Percentiles rank a stretch among this genome's conserved stretches.
phyloP scores from a whole-genome alignment of 2,329 filamentous ascomycete genomes.

The Botryotinia narcissicola region DNA sequence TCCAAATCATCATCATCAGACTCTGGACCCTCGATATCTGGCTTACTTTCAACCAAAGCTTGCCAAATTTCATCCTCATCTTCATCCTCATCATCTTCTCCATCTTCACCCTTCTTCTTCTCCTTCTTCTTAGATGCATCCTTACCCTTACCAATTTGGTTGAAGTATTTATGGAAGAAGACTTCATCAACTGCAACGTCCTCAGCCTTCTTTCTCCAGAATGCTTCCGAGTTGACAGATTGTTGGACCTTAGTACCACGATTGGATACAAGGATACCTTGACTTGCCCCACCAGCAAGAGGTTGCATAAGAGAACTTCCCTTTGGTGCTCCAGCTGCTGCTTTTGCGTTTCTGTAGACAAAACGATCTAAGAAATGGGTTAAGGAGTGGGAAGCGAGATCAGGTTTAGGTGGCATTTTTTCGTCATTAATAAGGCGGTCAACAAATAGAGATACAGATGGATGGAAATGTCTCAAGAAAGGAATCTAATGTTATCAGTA shows the following conservation, averaged over 20 bases:
- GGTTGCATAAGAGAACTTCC: conserved; percentile 97
- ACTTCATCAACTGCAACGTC: conserved; percentile 88
- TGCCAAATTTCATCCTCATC: conserved; percentile 84
- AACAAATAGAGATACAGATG: conserved; percentile 85
- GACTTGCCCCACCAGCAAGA: conserved; percentile 61
- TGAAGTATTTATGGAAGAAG: conserved; percentile 99
- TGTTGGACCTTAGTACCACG: conserved; percentile 48
- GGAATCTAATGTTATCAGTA: conserved; percentile 48
- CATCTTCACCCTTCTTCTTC: conserved; percentile 49
- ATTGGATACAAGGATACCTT: conserved; percentile 57
- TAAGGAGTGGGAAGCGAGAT: conserved; percentile 83
- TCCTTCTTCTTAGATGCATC: conserved; percentile 54
- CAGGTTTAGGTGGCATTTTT: conserved; percentile 79
- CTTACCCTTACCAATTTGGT: conserved; percentile 63
- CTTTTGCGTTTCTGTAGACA: conserved; percentile 92
- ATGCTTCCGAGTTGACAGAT: conserved; percentile 80
- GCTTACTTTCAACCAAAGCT: conserved; percentile 76
- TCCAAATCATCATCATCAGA: conserved; percentile 53
- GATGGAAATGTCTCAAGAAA: conserved; percentile 81
- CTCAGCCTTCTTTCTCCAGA: conserved; percentile 88
- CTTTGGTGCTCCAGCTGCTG: conserved; percentile 58
- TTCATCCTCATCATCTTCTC: conserved; percentile 52
- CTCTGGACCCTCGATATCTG: conserved; percentile 67
- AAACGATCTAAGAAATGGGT: conserved; percentile 98
- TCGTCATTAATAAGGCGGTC: conserved; percentile 66